These are phyloP conservation scores for Rhodotorula mucilaginosa DNA, from an alignment of 1,284 basidiomycete genomes.

Conservation along the genomic window DNA sequence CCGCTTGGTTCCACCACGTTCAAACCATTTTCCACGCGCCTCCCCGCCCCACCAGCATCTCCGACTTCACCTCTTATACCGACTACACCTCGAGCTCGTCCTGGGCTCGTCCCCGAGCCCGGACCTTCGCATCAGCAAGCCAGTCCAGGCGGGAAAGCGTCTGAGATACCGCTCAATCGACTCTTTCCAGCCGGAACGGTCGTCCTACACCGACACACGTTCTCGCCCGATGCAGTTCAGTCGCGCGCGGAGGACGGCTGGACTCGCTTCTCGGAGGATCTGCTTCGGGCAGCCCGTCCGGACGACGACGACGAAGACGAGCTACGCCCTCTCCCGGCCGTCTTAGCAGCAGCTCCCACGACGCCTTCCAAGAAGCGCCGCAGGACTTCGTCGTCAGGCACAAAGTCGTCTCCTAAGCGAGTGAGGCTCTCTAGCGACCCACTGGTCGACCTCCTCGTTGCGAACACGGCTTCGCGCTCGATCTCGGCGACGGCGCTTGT, in stretches of 20 bases:
- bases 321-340: background rate
- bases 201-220: background rate
- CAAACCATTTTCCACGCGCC: too few species aligned
- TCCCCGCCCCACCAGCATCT: too few species aligned
- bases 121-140: too few species aligned
- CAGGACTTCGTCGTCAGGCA: background rate
- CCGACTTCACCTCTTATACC: too few species aligned
- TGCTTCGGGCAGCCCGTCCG: background rate
- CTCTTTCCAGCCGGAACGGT: conserved; percentile 23
- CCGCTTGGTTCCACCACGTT: too few species aligned
- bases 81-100: too few species aligned
- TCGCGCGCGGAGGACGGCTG: conserved; percentile 18
- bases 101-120: too few species aligned
- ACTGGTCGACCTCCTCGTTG: conserved; percentile 13
- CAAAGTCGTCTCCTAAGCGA: conserved; percentile 1
- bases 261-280: background rate
- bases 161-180: conserved; percentile 14
- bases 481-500: conserved; percentile 6
- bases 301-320: background rate
- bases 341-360: too few species aligned
- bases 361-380: background rate
- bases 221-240: background rate
- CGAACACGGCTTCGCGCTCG: conserved; percentile 5
- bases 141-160: too few species aligned
- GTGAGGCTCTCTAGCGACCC: background rate